Conservation (phyloP, 805 yeast species). For the Candida namnaoensis region DNA sequence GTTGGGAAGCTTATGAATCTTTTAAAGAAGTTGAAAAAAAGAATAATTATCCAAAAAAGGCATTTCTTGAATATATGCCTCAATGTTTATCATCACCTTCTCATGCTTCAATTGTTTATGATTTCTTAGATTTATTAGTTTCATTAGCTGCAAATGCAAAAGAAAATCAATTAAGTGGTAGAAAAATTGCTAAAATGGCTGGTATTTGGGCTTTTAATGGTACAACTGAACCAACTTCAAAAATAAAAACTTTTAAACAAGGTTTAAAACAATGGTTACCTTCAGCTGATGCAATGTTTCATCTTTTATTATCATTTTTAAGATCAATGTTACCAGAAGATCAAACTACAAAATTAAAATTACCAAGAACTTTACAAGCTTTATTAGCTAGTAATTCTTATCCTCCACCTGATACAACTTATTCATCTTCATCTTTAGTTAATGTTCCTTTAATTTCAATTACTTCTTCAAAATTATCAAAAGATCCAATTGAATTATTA, state of each 20-base stretch:
- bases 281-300: constrained; percentile 82
- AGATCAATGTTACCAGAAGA: constrained; percentile 71
- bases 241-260: constrained; percentile 37
- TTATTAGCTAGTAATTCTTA: constrained; percentile 58
- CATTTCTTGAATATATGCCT: constrained; percentile 79
- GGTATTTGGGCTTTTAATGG: constrained; percentile 83
- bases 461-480: constrained; percentile 31
- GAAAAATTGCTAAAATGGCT: constrained; percentile 73
- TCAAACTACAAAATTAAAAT: constrained; percentile 38
- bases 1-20: constrained; percentile 76
- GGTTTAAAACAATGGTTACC: constrained; percentile 74
- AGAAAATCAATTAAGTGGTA: constrained; percentile 68
- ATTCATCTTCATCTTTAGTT: constrained; percentile 28
- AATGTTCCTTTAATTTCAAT: constrained; percentile 58
- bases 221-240: constrained; percentile 10
- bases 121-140: constrained; percentile 74
- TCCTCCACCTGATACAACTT: constrained; percentile 54
- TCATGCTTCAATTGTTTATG: constrained; percentile 85
- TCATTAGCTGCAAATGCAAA: constrained; percentile 73
- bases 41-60: constrained; percentile 57
- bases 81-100: constrained; percentile 74
- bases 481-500: constrained; percentile 50
- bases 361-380: constrained; percentile 62
- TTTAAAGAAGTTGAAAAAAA: constrained; percentile 59
- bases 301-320: constrained; percentile 65